Conservation (phyloP, 2,329 filamentous ascomycete genomes). For the Penicillium sp. region DNA sequence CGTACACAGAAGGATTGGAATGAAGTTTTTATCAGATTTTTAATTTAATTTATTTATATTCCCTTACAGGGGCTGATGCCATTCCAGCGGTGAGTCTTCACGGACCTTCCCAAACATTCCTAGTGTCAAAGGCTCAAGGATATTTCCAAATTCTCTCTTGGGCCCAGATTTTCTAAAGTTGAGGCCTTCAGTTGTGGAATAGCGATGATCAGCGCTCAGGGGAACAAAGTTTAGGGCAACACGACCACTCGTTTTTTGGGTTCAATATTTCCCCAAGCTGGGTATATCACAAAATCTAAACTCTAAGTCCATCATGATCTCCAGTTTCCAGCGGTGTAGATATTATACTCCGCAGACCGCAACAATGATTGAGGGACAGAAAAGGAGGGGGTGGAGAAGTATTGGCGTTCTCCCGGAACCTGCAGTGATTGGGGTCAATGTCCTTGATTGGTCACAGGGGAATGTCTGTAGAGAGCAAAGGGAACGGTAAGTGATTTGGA, state of each 20-base stretch:
- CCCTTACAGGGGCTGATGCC: neutral
- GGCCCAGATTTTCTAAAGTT: neutral
- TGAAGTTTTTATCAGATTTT: neutral
- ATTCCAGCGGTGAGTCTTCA: neutral
- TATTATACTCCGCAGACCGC: conserved; percentile 9
- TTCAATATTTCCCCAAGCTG: neutral
- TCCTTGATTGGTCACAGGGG: neutral
- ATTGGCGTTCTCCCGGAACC: neutral
- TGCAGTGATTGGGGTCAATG: neutral
- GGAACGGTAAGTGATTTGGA: neutral
- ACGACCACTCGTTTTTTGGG: conserved; percentile 8
- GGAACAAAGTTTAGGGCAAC: conserved; percentile 3
- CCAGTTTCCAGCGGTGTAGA: neutral
- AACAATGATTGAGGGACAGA: neutral
- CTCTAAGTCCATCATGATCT: neutral
- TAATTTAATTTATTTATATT: neutral
- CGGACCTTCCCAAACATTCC: neutral
- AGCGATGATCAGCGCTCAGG: conserved; percentile 8
- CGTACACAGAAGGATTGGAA: neutral
- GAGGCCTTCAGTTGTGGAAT: neutral
- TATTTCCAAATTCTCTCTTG: neutral
- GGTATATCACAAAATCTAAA: neutral
- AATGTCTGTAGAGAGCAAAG: neutral
- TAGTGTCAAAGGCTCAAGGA: neutral
- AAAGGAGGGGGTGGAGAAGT: neutral